Evolutionary conservation across 177 flowering plant genomes (phyloP), one percentile per base, ranked within the genome.

Genomic region (Tripterygium wilfordii): DNA sequence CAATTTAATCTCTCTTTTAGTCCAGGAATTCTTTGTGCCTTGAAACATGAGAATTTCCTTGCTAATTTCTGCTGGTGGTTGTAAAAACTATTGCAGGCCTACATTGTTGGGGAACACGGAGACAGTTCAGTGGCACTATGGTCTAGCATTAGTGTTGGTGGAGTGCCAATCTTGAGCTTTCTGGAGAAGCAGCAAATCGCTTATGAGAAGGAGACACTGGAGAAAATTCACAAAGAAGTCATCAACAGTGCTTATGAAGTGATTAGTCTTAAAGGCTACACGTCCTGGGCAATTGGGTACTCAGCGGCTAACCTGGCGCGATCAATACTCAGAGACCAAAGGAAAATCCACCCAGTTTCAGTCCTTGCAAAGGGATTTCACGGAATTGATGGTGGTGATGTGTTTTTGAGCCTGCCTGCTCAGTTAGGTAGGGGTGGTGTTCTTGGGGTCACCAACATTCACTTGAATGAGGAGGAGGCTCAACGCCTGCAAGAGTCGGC

Each of bases 201-300:
- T 0, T 80, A 70, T 51, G 88, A 83, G 67, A 76, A 79, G 40
- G 75, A 74, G 27, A 77, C 84, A 4, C 50, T 83, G 14, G 83
- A 74, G 65, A 65, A 67, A 14, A 85, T 85, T 24, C 95, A 76
- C 79, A 73, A 69, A 48, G 72, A 45, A 29, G 95, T 86, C 0
- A 61, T 81, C 5, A 63, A 69, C 24, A 51, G 88, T 22, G 95
- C 95, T 0, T 77, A 83, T 27, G 88, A 86, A 41, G 95, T 86
- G 53, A 86, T 86, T 7, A 53, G 65, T 18, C 79, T 86, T 29
- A 86, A 86, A 53, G 95, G 91, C 41, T 83, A 86, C 74, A 83
- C 95, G 1, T 86, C 95, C 0, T 86, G 95, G 95, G 95, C 95
- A 0, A 81, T 86, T 23, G 91, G 91, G n/a, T 86, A 86, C 74